Conservation (phyloP, 1,284 basidiomycete species). For the Austropuccinia psidii region DNA sequence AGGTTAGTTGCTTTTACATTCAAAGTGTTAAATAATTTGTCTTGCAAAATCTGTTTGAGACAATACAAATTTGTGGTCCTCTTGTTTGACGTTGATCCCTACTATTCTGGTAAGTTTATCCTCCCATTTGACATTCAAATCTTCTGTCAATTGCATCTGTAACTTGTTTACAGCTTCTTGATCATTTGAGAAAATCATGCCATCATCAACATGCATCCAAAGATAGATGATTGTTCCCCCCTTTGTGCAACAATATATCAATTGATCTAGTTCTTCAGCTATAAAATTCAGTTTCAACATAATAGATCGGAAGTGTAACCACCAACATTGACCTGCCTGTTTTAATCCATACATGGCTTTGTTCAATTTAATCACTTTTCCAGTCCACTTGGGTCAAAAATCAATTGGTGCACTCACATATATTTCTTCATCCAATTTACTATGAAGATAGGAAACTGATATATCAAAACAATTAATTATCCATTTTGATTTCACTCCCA, state of each 20-base stretch:
- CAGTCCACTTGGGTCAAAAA: too few relatives aligned
- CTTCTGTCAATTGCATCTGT: not conserved
- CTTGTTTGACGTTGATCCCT: not conserved
- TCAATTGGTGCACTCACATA: too few relatives aligned
- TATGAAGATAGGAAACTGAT: too few relatives aligned
- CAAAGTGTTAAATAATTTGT: not conserved
- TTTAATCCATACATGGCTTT: not conserved
- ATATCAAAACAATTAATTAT: too few relatives aligned
- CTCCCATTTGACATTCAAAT: slow-evolving; percentile 5
- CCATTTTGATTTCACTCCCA: too few relatives aligned
- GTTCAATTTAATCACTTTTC: not conserved
- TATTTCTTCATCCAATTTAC: too few relatives aligned
- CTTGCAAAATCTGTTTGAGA: not conserved
- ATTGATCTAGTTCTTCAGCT: not conserved
- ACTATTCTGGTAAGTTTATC: not conserved
- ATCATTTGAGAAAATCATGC: not conserved
- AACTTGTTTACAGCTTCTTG: not conserved
- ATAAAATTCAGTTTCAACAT: not conserved
- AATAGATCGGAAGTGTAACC: not conserved
- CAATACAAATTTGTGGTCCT: not conserved
- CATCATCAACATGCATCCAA: slow-evolving; percentile 10
- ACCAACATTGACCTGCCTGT: slow-evolving; percentile 12
- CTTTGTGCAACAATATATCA: not conserved
- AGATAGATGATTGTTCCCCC: not conserved
- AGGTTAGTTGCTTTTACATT: too few relatives aligned